Conservation (phyloP, 331 rosid species). For the Rhamnella rubrinervis region DNA sequence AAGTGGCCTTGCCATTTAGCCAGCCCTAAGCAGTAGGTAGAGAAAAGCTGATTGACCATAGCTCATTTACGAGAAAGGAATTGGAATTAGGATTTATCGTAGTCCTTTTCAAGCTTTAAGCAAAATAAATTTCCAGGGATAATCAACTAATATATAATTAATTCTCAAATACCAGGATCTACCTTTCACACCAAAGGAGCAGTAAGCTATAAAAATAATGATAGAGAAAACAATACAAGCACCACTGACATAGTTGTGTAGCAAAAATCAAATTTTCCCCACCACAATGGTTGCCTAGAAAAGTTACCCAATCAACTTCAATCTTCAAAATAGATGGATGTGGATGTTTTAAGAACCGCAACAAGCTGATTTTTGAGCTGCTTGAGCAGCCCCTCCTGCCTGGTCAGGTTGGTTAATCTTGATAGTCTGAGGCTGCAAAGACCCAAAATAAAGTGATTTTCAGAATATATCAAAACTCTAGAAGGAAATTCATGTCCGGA, state of each 20-base stretch:
- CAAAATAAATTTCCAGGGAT: conserved; percentile 13
- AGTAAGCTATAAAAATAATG: conserved; percentile 36
- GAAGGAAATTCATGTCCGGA: not conserved
- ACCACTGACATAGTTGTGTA: conserved; percentile 43
- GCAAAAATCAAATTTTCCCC: conserved; percentile 51
- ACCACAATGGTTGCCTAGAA: conserved; percentile 31
- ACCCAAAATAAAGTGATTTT: conserved; percentile 25
- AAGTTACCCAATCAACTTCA: conserved; percentile 31
- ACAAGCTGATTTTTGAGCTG: conserved; percentile 74
- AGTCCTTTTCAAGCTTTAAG: conserved; percentile 9
- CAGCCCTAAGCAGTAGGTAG: not conserved
- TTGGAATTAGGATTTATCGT: not conserved
- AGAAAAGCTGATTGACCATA: not conserved
- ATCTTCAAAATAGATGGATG: not conserved
- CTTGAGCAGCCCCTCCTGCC: conserved; percentile 68
- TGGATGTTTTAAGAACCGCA: conserved; percentile 63
- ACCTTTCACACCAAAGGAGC: conserved; percentile 65
- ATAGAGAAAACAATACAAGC: conserved; percentile 40
- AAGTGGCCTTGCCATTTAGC: too few relatives aligned
- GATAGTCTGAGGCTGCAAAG: conserved; percentile 78
- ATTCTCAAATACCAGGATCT: conserved; percentile 40
- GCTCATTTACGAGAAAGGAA: not conserved
- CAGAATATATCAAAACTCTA: not conserved
- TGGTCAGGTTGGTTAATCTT: conserved; percentile 85
- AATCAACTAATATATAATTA: conserved; percentile 42